phyloP scores from a whole-genome alignment of 2,329 filamentous ascomycete species.

The Trichoderma lentiforme region DNA sequence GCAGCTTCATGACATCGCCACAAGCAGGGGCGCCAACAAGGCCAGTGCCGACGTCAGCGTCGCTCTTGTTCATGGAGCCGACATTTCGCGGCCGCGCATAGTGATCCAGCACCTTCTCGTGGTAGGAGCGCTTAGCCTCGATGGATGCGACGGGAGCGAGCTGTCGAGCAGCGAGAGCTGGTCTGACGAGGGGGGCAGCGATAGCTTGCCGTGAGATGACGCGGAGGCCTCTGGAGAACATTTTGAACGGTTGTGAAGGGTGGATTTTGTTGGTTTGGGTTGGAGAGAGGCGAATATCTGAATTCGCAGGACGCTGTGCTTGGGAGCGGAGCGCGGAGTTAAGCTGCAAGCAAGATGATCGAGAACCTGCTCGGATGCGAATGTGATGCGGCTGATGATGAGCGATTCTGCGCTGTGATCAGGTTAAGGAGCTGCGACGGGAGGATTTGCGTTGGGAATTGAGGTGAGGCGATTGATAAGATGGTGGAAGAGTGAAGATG shows the following conservation, averaged over 20 bases:
- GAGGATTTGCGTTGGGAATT: neutral
- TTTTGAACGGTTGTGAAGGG: conserved; percentile 24
- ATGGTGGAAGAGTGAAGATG: neutral
- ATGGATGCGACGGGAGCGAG: conserved; percentile 39
- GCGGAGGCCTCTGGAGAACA: conserved; percentile 48
- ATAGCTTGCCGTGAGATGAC: conserved; percentile 43
- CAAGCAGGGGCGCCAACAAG: conserved; percentile 87
- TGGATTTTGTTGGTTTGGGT: neutral
- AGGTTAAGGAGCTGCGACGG: neutral
- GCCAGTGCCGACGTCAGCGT: conserved; percentile 81
- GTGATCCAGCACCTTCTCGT: conserved; percentile 52
- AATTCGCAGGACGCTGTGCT: neutral
- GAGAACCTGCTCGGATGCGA: neutral
- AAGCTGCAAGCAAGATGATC: neutral
- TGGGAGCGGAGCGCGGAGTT: neutral
- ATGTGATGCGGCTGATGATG: neutral
- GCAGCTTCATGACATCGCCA: conserved; percentile 81
- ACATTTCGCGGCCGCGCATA: conserved; percentile 55
- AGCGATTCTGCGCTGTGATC: neutral
- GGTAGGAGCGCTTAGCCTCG: conserved; percentile 45
- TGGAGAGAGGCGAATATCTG: neutral
- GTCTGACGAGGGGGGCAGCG: conserved; percentile 37
- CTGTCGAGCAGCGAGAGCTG: conserved; percentile 37
- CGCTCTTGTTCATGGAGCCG: conserved; percentile 65
- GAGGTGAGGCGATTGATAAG: neutral